Evolutionary conservation across 2,329 filamentous ascomycete genomes (phyloP).

Genomic region (Apiospora marii): DNA sequence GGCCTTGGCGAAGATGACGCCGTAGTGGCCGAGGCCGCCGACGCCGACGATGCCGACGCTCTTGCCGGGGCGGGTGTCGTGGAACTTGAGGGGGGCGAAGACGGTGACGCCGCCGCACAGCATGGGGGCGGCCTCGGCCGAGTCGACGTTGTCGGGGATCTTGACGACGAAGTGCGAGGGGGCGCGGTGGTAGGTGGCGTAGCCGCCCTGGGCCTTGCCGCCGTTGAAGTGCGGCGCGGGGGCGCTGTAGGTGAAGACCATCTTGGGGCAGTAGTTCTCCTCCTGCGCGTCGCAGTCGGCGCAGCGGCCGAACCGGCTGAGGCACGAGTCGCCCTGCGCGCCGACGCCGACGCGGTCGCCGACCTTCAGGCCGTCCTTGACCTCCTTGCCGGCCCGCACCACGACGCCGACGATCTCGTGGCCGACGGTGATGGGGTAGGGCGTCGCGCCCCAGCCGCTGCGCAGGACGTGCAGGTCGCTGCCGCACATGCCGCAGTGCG

Average conservation of each 20-base stretch:
- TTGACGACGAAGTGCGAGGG: constrained; percentile 51
- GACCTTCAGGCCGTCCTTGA: constrained; percentile 48
- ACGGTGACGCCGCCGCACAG: constrained; percentile 72
- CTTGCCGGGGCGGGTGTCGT: constrained; percentile 69
- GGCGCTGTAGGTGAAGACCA: constrained; percentile 52
- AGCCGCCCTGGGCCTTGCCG: constrained; percentile 62
- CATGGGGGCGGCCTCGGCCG: constrained; percentile 60
- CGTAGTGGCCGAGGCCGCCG: constrained; percentile 71
- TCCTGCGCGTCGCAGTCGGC: constrained; percentile 31
- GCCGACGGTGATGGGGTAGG: constrained; percentile 48
- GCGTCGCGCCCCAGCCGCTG: constrained; percentile 38
- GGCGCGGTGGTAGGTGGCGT: constrained; percentile 34
- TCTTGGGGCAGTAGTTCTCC: constrained; percentile 36
- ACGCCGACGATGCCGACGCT: constrained; percentile 69
- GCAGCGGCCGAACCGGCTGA: constrained; percentile 37
- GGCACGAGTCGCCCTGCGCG: constrained; percentile 54
- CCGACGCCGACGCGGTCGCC: constrained; percentile 63
- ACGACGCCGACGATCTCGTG: constrained; percentile 58
- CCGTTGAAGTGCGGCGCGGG: constrained; percentile 51
- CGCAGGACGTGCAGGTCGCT: constrained; percentile 53
- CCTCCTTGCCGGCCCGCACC: constrained; percentile 47
- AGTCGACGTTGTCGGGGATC: constrained; percentile 47
- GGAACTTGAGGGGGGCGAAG: constrained; percentile 64
- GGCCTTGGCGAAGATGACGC: constrained; percentile 70
- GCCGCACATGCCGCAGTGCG: constrained; percentile 57